Evolutionary conservation across 768 basidiomycete species (phyloP), one percentile per base, ranked within the genome.

Genomic region (Cubamyces sp.): DNA sequence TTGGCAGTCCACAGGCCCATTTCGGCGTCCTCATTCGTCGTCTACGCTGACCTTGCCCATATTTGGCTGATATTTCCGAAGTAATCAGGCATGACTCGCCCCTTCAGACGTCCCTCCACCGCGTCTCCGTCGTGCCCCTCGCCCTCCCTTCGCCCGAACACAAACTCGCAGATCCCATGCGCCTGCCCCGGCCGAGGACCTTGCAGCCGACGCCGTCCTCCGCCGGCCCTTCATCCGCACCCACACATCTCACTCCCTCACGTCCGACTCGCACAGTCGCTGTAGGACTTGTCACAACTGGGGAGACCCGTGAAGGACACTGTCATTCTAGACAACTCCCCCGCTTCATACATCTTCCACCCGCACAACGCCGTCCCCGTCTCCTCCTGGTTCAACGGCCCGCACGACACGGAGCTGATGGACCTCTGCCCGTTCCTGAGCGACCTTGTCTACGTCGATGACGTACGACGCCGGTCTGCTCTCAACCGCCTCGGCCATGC

Each of bases 351-450:
- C 78, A 96, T 98, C 61, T 99, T 99, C 83, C 96, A 99, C 72
- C 95, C 95, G 11, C 94, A 97, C 79, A 98, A 98, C 73, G 97
- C 96, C 40, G 96, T 98, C 5, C 96, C 96, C 21, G 95, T 99
- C 61, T 97, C 96, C 43, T 94, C 93, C 61, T 99, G 96, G 96
- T 99, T 99, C 81, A 98, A 98, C 75, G 95, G 95, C 76, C 96
- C 95, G 6, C 96, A 98, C 70, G 96, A 98, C 72, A 96, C 96
- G 45, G 96, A 98, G 74, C 83, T 98, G 64, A 96, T 92, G 47
- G 96, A 98, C 75, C 80, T 98, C 49, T 88, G 94, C 59, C 94
- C 94, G 30, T 98, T 99, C 84, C 83, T 99, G 64, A 79, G 91
- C 37, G 96, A 99, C 76, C 82, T 99, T 28, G 47, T 53, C 14